Percentiles rank a stretch among this genome's conserved stretches.
Conservation (phyloP, 768 basidiomycete species). For the Russula brevipes region DNA sequence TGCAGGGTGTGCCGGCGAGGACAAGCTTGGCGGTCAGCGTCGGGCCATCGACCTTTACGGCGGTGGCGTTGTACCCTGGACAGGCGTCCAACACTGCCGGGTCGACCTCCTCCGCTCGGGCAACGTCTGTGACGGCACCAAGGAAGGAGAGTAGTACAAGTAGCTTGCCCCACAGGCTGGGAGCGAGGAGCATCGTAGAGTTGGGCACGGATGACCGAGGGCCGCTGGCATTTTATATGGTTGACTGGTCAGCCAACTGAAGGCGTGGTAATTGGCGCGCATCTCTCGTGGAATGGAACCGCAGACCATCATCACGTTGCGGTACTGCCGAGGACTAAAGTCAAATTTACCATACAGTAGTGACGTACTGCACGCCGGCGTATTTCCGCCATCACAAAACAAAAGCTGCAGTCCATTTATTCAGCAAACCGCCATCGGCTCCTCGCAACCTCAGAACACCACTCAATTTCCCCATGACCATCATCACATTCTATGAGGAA, state of each 20-base stretch:
- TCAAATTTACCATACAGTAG: no score
- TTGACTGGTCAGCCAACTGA: no score
- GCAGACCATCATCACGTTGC: background rate
- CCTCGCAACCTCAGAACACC: no score
- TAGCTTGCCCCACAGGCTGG: background rate
- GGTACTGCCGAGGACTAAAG: no score
- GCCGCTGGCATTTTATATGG: background rate
- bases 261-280: no score
- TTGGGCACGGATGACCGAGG: background rate
- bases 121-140: background rate
- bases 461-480: no score
- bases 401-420: no score
- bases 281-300: background rate
- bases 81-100: constrained; percentile 46
- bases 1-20: constrained; percentile 50
- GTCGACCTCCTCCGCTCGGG: constrained; percentile 28
- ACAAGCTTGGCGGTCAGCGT: constrained; percentile 47
- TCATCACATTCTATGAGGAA: no score
- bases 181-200: background rate
- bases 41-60: constrained; percentile 38
- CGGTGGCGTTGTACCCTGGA: constrained; percentile 51
- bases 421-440: no score
- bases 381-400: no score
- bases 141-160: background rate
- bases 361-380: no score